Percentiles rank a stretch among this genome's conserved stretches.
phyloP scores from a whole-genome alignment of 2,329 filamentous ascomycete genomes.

The Aspergillus persii region DNA sequence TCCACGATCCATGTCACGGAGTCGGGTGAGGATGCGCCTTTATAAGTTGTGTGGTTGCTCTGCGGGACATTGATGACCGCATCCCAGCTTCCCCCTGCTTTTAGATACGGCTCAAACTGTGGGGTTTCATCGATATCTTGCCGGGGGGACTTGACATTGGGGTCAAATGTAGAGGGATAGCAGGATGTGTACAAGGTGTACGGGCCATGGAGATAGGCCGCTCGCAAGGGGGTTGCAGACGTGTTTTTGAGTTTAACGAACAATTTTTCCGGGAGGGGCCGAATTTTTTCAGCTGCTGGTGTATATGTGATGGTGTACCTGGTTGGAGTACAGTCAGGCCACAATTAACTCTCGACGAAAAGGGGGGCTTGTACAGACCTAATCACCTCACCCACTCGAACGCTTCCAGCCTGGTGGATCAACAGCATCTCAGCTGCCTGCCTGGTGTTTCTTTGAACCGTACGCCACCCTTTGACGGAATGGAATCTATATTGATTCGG shows the following conservation, averaged over 20 bases:
- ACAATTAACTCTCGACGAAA: neutral
- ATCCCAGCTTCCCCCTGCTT: slow-evolving; percentile 85
- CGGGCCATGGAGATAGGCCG: slow-evolving; percentile 93
- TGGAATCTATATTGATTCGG: slow-evolving; percentile 27
- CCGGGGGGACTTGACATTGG: slow-evolving; percentile 72
- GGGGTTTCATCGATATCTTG: slow-evolving; percentile 72
- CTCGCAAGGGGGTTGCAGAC: slow-evolving; percentile 82
- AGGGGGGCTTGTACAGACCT: slow-evolving; percentile 56
- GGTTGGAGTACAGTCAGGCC: neutral
- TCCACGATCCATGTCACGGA: slow-evolving; percentile 84
- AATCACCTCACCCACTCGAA: slow-evolving; percentile 92
- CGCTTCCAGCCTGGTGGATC: slow-evolving; percentile 82
- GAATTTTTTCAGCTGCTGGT: slow-evolving; percentile 81
- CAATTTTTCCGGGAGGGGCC: slow-evolving; percentile 77
- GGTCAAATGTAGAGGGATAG: slow-evolving; percentile 79
- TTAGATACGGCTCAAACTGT: slow-evolving; percentile 93
- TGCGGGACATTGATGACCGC: slow-evolving; percentile 78
- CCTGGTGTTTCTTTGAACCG: slow-evolving; percentile 20
- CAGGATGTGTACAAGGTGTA: slow-evolving; percentile 87
- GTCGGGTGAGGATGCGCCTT: slow-evolving; percentile 27
- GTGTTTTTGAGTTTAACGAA: slow-evolving; percentile 90
- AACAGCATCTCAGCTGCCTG: slow-evolving; percentile 67
- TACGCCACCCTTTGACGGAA: slow-evolving; percentile 37
- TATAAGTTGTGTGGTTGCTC: slow-evolving; percentile 62
- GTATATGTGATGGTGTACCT: slow-evolving; percentile 86